A percentile compares a stretch with the other conserved stretches of the same genome.
Evolutionary conservation across 2,329 filamentous ascomycete genomes (phyloP).

Genomic region (Calonectria hongkongensis): DNA sequence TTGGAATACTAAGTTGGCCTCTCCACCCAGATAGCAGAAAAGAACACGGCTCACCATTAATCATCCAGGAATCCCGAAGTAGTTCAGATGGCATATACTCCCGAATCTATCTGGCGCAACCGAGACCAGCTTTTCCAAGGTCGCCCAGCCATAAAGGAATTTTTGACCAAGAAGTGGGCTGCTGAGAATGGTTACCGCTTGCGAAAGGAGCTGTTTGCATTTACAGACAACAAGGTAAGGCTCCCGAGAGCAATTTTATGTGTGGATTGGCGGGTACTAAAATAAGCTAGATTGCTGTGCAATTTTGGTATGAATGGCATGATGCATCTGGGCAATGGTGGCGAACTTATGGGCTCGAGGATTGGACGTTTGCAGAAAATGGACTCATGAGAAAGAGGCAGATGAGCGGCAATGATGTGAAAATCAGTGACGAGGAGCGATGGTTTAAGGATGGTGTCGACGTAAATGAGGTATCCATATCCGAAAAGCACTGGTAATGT

Average conservation of each 20-base stretch:
- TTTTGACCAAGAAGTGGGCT: slow-evolving; percentile 84
- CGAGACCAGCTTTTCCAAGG: slow-evolving; percentile 81
- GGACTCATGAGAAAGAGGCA: slow-evolving; percentile 83
- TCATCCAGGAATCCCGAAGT: slow-evolving; percentile 74
- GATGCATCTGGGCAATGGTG: slow-evolving; percentile 85
- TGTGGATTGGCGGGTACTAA: not conserved
- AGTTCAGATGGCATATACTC: slow-evolving; percentile 84
- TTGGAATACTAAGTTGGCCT: slow-evolving; percentile 84
- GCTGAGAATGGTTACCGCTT: slow-evolving; percentile 83
- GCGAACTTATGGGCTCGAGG: slow-evolving; percentile 89
- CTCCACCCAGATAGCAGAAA: not conserved
- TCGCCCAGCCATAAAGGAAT: slow-evolving; percentile 79
- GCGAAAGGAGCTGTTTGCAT: slow-evolving; percentile 89
- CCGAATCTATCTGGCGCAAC: slow-evolving; percentile 88
- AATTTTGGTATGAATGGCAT: slow-evolving; percentile 92
- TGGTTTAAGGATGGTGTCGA: slow-evolving; percentile 84
- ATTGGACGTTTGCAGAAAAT: slow-evolving; percentile 84
- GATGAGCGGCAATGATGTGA: slow-evolving; percentile 85
- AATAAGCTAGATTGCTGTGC: slow-evolving; percentile 80
- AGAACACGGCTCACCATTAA: not conserved
- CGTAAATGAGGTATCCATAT: slow-evolving; percentile 79
- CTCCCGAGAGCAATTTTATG: not conserved
- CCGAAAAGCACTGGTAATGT: slow-evolving; percentile 79
- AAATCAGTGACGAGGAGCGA: slow-evolving; percentile 75
- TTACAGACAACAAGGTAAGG: slow-evolving; percentile 77